These are phyloP conservation scores for Penicillium sp. DNA, from an alignment of 2,329 filamentous ascomycete species.

Conservation along the genomic window DNA sequence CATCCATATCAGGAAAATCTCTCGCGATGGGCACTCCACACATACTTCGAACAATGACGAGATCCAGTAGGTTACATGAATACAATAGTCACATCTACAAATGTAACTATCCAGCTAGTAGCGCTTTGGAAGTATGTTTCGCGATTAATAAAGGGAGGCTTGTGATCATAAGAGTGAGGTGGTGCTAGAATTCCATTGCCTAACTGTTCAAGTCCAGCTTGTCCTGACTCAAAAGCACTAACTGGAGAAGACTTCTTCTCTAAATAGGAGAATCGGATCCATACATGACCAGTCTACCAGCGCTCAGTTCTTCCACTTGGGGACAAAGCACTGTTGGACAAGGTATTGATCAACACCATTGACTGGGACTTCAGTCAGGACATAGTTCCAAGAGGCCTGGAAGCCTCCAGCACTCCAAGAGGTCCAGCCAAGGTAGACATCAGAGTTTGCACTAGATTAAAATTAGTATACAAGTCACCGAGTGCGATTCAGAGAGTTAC, in stretches of 20 bases:
- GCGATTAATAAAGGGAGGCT: too few species aligned
- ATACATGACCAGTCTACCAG: neutral
- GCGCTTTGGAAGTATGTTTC: too few species aligned
- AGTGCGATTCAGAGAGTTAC: neutral
- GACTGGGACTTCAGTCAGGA: neutral
- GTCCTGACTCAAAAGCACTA: neutral
- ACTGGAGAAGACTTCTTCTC: neutral
- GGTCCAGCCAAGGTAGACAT: slow-evolving; percentile 2
- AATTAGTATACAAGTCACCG: neutral
- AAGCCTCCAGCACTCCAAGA: neutral
- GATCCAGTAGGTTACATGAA: too few species aligned
- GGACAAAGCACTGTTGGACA: slow-evolving; percentile 1
- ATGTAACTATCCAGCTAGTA: too few species aligned
- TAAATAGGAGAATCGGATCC: neutral
- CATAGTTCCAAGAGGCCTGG: neutral
- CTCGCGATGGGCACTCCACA: too few species aligned
- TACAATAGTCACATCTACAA: too few species aligned
- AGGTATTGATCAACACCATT: neutral
- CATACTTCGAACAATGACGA: too few species aligned
- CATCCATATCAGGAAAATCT: too few species aligned
- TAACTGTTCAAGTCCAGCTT: neutral
- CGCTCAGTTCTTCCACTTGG: neutral
- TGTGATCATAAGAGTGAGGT: too few species aligned
- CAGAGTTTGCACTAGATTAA: neutral
- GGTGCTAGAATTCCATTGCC: neutral